phyloP scores from a whole-genome alignment of 1,139 yeast species.

The Candida sanyaensis region DNA sequence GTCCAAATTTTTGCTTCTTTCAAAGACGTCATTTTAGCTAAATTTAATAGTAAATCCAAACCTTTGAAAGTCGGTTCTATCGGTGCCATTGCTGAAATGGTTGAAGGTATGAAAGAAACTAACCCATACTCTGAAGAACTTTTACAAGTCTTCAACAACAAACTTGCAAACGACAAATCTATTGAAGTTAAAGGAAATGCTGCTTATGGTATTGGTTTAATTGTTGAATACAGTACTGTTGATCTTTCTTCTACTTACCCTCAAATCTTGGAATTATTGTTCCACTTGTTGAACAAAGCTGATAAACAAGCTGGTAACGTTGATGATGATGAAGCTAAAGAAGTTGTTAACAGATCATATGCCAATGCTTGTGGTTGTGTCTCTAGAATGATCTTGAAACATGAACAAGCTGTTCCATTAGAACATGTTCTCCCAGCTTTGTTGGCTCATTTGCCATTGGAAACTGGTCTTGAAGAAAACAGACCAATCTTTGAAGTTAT shows the following conservation, averaged over 20 bases:
- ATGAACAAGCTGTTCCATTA: conserved; percentile 74
- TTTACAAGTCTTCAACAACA: conserved; percentile 65
- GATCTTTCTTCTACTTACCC: conserved; percentile 69
- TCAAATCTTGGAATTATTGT: conserved; percentile 71
- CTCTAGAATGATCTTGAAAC: conserved; percentile 82
- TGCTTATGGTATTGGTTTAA: conserved; percentile 91
- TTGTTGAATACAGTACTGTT: conserved; percentile 58
- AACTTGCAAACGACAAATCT: conserved; percentile 74
- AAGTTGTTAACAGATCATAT: conserved; percentile 77
- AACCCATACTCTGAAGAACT: conserved; percentile 73
- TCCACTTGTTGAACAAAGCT: conserved; percentile 76
- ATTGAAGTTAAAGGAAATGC: conserved; percentile 93
- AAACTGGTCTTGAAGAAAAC: conserved; percentile 90
- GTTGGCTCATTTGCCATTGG: conserved; percentile 78
- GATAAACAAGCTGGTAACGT: conserved; percentile 63
- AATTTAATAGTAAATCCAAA: conserved; percentile 66
- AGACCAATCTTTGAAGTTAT: conserved; percentile 84
- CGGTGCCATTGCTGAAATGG: conserved; percentile 90
- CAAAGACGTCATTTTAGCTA: conserved; percentile 63
- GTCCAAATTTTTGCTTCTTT: conserved; percentile 70
- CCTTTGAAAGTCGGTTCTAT: conserved; percentile 79
- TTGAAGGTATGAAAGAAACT: conserved; percentile 68
- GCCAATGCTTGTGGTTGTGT: conserved; percentile 99
- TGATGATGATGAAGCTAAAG: conserved; percentile 76
- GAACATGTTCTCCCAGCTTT: conserved; percentile 78